phyloP scores from a whole-genome alignment of 805 yeast species.

The Candida nanaspora region DNA sequence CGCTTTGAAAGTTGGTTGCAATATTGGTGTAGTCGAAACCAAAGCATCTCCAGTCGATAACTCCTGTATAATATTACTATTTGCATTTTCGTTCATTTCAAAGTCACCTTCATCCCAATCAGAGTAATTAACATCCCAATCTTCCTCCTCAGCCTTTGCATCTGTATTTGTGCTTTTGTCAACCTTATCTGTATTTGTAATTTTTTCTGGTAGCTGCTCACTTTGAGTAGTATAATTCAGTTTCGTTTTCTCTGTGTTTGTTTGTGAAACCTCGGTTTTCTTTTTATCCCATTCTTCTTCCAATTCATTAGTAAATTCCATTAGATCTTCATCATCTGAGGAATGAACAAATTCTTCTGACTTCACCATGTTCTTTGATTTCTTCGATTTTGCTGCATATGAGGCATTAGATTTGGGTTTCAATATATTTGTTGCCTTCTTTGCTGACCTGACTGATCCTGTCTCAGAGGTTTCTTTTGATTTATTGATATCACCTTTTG shows the following conservation, averaged over 20 bases:
- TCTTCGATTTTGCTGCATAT: too few species aligned
- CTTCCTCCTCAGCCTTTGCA: conserved; percentile 7
- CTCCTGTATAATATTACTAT: not conserved
- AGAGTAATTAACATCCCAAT: conserved; percentile 15
- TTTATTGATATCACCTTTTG: not conserved
- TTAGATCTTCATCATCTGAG: conserved; percentile 6
- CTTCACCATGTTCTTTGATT: too few species aligned
- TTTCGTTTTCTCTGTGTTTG: too few species aligned
- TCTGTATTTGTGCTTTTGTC: conserved; percentile 4
- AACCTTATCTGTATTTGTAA: too few species aligned
- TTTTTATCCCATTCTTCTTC: conserved; percentile 13
- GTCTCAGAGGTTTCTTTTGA: not conserved
- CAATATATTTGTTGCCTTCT: not conserved
- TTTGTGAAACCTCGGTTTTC: too few species aligned
- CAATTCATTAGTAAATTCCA: conserved; percentile 16
- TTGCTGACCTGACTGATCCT: not conserved
- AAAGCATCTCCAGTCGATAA: too few species aligned
- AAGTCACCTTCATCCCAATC: conserved; percentile 20
- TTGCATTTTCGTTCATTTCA: not conserved
- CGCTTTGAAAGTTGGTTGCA: too few species aligned
- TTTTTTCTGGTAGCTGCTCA: too few species aligned
- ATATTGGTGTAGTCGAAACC: too few species aligned
- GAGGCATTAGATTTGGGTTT: too few species aligned
- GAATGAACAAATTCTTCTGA: not conserved
- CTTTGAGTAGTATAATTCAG: too few species aligned